Evolutionary conservation across 2,329 filamentous ascomycete species (phyloP).

Genomic region (Pseudopyricularia cyperi): DNA sequence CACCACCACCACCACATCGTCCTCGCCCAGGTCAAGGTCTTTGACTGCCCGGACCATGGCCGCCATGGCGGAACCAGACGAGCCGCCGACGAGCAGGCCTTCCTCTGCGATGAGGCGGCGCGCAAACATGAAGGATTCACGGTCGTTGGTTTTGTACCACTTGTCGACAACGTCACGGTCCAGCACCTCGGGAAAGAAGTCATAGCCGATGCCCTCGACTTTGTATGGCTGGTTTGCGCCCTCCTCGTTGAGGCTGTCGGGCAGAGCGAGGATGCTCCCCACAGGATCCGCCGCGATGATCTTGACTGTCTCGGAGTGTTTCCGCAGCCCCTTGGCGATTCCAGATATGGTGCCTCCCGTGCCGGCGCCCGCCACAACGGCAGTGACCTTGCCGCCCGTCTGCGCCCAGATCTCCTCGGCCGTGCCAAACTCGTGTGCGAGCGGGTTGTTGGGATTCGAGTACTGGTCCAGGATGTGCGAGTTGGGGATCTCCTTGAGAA

Average conservation of each 20-base stretch:
- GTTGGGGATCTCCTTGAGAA: conserved; percentile 93
- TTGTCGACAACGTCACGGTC: conserved; percentile 69
- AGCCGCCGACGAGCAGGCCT: conserved; percentile 84
- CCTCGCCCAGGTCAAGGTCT: conserved; percentile 64
- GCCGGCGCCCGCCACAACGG: conserved; percentile 80
- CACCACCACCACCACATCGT: conserved; percentile 81
- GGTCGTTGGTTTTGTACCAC: conserved; percentile 98
- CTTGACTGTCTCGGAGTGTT: conserved; percentile 76
- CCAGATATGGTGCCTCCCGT: conserved; percentile 95
- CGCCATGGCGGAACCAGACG: conserved; percentile 82
- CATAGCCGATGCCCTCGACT: conserved; percentile 97
- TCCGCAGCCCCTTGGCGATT: conserved; percentile 69
- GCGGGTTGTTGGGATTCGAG: conserved; percentile 78
- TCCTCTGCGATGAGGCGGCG: conserved; percentile 86
- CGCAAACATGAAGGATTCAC: conserved; percentile 82
- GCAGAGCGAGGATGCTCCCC: conserved; percentile 80
- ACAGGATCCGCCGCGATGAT: conserved; percentile 86
- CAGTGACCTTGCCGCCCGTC: conserved; percentile 69
- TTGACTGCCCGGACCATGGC: conserved; percentile 66
- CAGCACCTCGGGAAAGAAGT: conserved; percentile 92
- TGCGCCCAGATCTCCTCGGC: conserved; percentile 95
- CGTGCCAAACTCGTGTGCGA: conserved; percentile 87
- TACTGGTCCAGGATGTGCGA: conserved; percentile 98
- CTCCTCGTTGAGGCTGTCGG: conserved; percentile 65
- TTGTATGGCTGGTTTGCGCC: conserved; percentile 81